These are phyloP conservation scores for Cyberlindnera mrakii DNA, from an alignment of 805 yeast genomes.

Conservation along the genomic window DNA sequence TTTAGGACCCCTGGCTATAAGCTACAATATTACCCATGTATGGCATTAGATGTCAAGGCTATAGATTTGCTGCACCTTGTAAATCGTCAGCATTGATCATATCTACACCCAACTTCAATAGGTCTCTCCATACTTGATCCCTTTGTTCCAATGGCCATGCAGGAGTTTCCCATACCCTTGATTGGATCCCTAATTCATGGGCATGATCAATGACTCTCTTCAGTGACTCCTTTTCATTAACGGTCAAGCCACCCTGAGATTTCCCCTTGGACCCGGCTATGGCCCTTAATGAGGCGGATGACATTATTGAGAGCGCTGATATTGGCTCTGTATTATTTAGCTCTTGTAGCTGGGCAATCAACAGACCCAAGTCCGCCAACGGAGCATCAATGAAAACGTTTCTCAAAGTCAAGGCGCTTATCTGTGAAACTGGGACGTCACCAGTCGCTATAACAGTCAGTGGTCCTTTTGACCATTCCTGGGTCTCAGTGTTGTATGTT, in stretches of 20 bases:
- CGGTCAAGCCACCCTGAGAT: slow-evolving; percentile 25
- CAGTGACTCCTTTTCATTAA: slow-evolving; percentile 28
- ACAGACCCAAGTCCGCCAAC: slow-evolving; percentile 21
- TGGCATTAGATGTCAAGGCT: neutral
- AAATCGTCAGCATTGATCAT: slow-evolving; percentile 61
- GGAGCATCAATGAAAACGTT: slow-evolving; percentile 36
- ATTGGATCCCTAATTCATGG: slow-evolving; percentile 43
- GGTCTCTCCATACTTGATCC: slow-evolving; percentile 42
- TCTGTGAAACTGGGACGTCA: slow-evolving; percentile 42
- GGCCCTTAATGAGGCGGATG: slow-evolving; percentile 38
- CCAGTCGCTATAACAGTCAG: slow-evolving; percentile 64
- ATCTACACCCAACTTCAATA: slow-evolving; percentile 45
- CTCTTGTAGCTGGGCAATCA: neutral
- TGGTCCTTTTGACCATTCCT: slow-evolving; percentile 42
- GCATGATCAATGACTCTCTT: slow-evolving; percentile 29
- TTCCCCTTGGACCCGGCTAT: slow-evolving; percentile 11
- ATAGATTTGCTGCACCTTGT: slow-evolving; percentile 26
- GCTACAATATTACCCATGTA: too few species aligned
- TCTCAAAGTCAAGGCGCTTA: slow-evolving; percentile 13
- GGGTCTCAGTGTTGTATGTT: slow-evolving; percentile 33
- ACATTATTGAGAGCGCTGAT: slow-evolving; percentile 28
- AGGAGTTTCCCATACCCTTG: slow-evolving; percentile 70
- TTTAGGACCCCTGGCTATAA: too few species aligned
- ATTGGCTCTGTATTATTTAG: neutral
- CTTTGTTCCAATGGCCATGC: slow-evolving; percentile 52